phyloP scores from a whole-genome alignment of 805 yeast genomes.

The Zygosaccharomyces kombuchaensis region DNA sequence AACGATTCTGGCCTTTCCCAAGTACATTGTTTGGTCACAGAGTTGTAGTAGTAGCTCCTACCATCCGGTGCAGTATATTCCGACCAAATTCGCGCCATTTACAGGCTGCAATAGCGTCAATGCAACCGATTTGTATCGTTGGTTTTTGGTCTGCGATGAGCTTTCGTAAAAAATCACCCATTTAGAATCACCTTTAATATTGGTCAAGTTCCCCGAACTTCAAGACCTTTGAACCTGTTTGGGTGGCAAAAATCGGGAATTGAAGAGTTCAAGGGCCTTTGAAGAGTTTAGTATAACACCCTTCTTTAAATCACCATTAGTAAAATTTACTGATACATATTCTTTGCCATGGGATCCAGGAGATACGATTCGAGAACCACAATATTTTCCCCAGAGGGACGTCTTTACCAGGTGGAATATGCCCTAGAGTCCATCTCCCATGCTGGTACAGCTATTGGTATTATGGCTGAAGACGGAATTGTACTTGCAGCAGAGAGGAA shows the following conservation, averaged over 20 bases:
- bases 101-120: not conserved
- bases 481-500: conserved; percentile 96
- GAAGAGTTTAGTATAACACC: not conserved
- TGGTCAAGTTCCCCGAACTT: conserved; percentile 1
- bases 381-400: conserved; percentile 97
- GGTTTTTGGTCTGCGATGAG: not conserved
- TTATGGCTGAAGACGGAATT: conserved; percentile 80
- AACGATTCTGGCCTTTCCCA: conserved; percentile 35
- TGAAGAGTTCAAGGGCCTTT: not conserved
- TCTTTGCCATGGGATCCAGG: conserved; percentile 62
- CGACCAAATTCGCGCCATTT: conserved; percentile 36
- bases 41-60: conserved; percentile 37
- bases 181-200: not conserved
- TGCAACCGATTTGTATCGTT: not conserved
- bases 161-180: conserved; percentile 6
- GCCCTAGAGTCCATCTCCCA: conserved; percentile 97
- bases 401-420: conserved; percentile 94
- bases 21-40: conserved; percentile 37
- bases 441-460: conserved; percentile 96
- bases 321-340: not conserved
- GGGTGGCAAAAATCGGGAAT: conserved; percentile 14
- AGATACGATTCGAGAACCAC: conserved; percentile 99
- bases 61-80: conserved; percentile 39
- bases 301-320: not conserved
- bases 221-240: conserved; percentile 1